Evolutionary conservation across 1,139 yeast genomes (phyloP).

Genomic region (Torulaspora globosa): DNA sequence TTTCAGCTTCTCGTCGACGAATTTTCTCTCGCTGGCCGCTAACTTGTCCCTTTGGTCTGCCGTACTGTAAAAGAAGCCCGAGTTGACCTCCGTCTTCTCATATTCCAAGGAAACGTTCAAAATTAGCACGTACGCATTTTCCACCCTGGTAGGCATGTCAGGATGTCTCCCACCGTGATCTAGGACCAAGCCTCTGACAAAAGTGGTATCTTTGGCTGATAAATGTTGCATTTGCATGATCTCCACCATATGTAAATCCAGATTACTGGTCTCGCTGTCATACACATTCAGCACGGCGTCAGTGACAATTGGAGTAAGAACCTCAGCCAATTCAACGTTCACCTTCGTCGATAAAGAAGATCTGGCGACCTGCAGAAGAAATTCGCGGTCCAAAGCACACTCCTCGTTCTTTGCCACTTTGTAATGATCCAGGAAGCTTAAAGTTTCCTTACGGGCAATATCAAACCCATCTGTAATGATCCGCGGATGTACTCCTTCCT

Average conservation of each 20-base stretch:
- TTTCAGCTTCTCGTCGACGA: constrained; percentile 89
- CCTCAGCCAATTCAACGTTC: constrained; percentile 65
- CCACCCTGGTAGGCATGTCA: constrained; percentile 90
- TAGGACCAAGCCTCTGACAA: constrained; percentile 83
- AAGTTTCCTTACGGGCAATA: constrained; percentile 70
- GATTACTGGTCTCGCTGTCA: constrained; percentile 46
- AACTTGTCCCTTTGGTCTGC: constrained; percentile 96
- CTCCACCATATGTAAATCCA: constrained; percentile 96
- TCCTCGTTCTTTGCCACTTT: constrained; percentile 38
- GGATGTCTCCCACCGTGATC: constrained; percentile 99
- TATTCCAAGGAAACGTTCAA: constrained; percentile 93
- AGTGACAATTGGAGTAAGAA: constrained; percentile 88
- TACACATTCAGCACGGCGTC: constrained; percentile 88
- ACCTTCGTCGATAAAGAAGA: constrained; percentile 88
- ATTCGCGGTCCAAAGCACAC: constrained; percentile 67
- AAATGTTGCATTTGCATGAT: constrained; percentile 98
- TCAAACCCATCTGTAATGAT: constrained; percentile 95
- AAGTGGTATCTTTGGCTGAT: constrained; percentile 74
- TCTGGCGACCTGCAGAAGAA: constrained; percentile 85
- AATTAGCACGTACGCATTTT: constrained; percentile 79
- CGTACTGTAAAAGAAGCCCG: constrained; percentile 88
- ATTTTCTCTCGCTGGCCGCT: constrained; percentile 88
- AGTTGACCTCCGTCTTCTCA: constrained; percentile 96
- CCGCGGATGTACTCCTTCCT: constrained; percentile 95
- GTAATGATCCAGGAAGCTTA: constrained; percentile 65